A percentile compares a stretch with the other conserved stretches of the same genome.
These are phyloP conservation scores for Haplosporangium sp. DNA, from an alignment of 371 early-diverging fungal species.

Conservation along the genomic window DNA sequence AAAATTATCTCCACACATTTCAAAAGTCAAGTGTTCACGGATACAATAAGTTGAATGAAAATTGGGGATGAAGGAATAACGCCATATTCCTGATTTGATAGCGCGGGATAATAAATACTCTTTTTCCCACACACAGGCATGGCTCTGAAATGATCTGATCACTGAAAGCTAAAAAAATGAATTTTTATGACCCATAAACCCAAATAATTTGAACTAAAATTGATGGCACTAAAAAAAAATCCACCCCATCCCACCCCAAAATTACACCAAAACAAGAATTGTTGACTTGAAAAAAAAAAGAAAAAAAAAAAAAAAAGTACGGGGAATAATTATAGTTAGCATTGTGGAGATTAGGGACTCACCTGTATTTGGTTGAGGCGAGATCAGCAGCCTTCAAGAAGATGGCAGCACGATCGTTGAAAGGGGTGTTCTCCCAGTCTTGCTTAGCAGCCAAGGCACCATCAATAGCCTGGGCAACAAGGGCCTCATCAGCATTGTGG, in stretches of 20 bases:
- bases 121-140: slow-evolving; percentile 14
- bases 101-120: slow-evolving; percentile 8
- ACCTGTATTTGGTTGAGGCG: slow-evolving; percentile 89
- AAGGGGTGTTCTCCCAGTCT: slow-evolving; percentile 94
- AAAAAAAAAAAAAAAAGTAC: slow-evolving; percentile 5
- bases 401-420: slow-evolving; percentile 95
- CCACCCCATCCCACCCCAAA: not conserved
- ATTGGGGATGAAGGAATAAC: not conserved
- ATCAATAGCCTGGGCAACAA: slow-evolving; percentile 89
- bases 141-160: slow-evolving; percentile 28
- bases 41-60: too few species aligned
- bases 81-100: slow-evolving; percentile 3
- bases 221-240: slow-evolving; percentile 5
- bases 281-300: not conserved
- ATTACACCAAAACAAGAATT: not conserved
- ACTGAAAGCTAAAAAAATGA: slow-evolving; percentile 7
- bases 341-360: slow-evolving; percentile 22
- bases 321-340: not conserved
- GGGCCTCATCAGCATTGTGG: slow-evolving; percentile 83
- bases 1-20: too few species aligned
- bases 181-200: slow-evolving; percentile 25
- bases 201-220: slow-evolving; percentile 4
- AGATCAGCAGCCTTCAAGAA: slow-evolving; percentile 98
- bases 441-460: slow-evolving; percentile 89
- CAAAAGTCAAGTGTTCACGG: too few species aligned